Evolutionary conservation across 257 asterid genomes (phyloP).

Genomic region (Paulownia fortunei): DNA sequence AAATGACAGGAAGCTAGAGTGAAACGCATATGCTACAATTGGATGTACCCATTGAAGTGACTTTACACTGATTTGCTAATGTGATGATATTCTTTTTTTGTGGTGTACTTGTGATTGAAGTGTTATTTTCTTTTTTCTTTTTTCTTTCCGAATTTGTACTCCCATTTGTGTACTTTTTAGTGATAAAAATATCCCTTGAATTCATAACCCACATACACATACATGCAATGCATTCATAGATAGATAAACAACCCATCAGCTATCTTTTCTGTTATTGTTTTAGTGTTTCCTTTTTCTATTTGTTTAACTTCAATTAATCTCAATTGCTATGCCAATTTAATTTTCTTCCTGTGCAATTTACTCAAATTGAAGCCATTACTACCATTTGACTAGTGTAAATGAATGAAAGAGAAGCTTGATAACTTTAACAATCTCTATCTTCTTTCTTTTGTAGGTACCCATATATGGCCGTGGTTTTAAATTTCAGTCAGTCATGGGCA

Average conservation of each 20-base stretch:
- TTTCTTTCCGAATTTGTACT: not conserved
- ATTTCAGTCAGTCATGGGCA: constrained; percentile 94
- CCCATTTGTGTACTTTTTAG: not conserved
- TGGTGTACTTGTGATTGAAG: not conserved
- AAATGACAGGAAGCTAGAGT: constrained; percentile 14
- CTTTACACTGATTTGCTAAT: not conserved
- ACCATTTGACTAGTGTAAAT: not conserved
- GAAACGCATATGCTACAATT: constrained; percentile 20
- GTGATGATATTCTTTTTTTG: not conserved
- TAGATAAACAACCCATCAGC: not conserved
- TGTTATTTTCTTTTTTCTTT: not conserved
- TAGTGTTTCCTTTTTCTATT: constrained; percentile 5
- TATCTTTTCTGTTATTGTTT: constrained; percentile 15
- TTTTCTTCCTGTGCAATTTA: not conserved
- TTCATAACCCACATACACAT: constrained; percentile 13
- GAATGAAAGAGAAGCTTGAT: constrained; percentile 20
- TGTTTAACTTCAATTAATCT: constrained; percentile 13
- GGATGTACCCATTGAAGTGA: not conserved
- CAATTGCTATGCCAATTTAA: not conserved
- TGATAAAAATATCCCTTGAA: not conserved
- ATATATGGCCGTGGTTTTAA: constrained; percentile 89
- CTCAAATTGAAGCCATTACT: constrained; percentile 24
- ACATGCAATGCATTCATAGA: constrained; percentile 9
- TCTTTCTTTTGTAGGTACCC: constrained; percentile 75
- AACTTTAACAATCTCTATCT: constrained; percentile 32